Conservation (phyloP, 73 alveolate species). For the Stentor roeselii region DNA sequence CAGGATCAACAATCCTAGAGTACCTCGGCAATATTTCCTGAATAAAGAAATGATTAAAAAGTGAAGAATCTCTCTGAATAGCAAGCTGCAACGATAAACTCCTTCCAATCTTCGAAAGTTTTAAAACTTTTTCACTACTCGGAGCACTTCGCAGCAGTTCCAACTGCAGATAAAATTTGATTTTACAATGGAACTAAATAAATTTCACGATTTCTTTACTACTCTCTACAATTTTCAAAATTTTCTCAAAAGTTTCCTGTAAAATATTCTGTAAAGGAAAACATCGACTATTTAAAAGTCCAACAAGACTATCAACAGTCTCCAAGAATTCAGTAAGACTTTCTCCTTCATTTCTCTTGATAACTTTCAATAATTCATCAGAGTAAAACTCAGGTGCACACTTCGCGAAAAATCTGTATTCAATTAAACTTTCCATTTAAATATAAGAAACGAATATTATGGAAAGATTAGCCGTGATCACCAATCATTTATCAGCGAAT, state of each 20-base stretch:
- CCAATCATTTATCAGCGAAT: slow-evolving; percentile 1
- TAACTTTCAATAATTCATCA: neutral
- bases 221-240: no score
- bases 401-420: neutral
- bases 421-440: neutral
- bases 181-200: neutral
- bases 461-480: neutral
- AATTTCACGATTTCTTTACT: neutral
- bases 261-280: neutral
- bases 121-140: neutral
- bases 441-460: no score
- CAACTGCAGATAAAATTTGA: neutral
- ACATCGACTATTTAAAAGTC: neutral
- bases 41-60: neutral
- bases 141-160: neutral
- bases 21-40: slow-evolving; percentile 7
- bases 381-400: slow-evolving; percentile 22
- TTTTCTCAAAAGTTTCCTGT: neutral
- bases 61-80: neutral
- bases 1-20: neutral
- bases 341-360: neutral
- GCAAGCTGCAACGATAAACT: neutral
- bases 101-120: neutral
- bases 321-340: neutral
- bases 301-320: neutral